Evolutionary conservation across 2,329 filamentous ascomycete species (phyloP).

Genomic region (Talaromyces atroroseus): DNA sequence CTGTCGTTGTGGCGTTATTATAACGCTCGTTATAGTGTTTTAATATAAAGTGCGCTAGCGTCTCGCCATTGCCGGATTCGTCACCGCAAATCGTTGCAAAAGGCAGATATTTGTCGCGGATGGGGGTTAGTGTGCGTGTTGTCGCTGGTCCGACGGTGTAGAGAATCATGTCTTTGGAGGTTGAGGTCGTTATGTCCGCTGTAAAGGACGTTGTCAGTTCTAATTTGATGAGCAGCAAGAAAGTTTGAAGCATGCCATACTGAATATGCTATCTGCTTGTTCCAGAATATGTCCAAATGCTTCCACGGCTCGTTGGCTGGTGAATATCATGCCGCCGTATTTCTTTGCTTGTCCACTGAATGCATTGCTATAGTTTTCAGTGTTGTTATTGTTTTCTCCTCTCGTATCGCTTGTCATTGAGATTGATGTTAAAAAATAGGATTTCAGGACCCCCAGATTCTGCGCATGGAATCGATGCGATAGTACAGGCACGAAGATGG

Average conservation of each 20-base stretch:
- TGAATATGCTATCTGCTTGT: constrained; percentile 4
- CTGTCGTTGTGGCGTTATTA: constrained; percentile 19
- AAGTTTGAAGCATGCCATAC: constrained; percentile 18
- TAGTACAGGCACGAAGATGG: constrained; percentile 43
- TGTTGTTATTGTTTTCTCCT: constrained; percentile 14
- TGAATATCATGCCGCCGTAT: constrained; percentile 48
- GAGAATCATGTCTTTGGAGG: constrained; percentile 29
- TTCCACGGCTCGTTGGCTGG: constrained; percentile 46
- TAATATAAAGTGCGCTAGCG: constrained; percentile 71
- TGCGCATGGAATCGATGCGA: constrained; percentile 36
- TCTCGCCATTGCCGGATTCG: constrained; percentile 79
- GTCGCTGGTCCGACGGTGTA: constrained; percentile 48
- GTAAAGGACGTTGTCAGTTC: not conserved
- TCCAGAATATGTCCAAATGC: constrained; percentile 26
- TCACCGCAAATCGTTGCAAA: constrained; percentile 64
- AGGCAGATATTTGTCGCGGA: constrained; percentile 41
- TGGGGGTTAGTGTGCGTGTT: constrained; percentile 59
- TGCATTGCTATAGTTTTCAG: constrained; percentile 6
- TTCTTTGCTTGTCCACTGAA: constrained; percentile 13
- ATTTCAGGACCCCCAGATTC: constrained; percentile 31
- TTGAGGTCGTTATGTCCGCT: constrained; percentile 3
- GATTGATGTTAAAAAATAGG: constrained; percentile 24
- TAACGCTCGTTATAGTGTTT: constrained; percentile 59
- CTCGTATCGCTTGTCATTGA: not conserved
- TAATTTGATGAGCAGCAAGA: not conserved